These are phyloP conservation scores for Suhomyces canberraensis DNA, from an alignment of 805 yeast genomes.

Conservation along the genomic window DNA sequence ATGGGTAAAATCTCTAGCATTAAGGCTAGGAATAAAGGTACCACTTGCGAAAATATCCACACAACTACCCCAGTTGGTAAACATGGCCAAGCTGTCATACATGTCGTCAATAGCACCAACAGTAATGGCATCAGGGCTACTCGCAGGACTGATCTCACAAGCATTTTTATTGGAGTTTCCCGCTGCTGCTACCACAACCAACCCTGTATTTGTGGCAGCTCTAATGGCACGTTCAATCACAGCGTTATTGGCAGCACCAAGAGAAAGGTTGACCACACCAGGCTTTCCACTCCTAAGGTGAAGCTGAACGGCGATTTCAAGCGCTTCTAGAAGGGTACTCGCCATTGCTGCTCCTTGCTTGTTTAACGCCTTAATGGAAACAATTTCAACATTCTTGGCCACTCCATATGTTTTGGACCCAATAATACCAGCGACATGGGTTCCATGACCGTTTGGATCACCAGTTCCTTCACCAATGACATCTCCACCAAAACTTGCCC, in stretches of 20 bases:
- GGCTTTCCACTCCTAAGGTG: conserved; percentile 26
- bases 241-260: conserved; percentile 69
- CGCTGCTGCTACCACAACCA: conserved; percentile 77
- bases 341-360: conserved; percentile 67
- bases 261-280: conserved; percentile 75
- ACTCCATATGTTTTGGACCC: conserved; percentile 82
- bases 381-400: conserved; percentile 58
- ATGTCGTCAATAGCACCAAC: conserved; percentile 88
- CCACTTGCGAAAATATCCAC: conserved; percentile 88
- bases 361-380: conserved; percentile 76
- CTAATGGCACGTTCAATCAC: conserved; percentile 72
- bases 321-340: conserved; percentile 60
- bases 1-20: conserved; percentile 23
- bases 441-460: conserved; percentile 85
- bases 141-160: conserved; percentile 83
- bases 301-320: conserved; percentile 68
- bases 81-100: conserved; percentile 65
- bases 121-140: conserved; percentile 65
- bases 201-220: conserved; percentile 71
- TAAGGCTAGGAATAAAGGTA: conserved; percentile 57
- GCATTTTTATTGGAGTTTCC: conserved; percentile 82
- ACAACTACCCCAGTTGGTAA: conserved; percentile 93
- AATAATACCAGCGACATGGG: conserved; percentile 88
- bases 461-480: conserved; percentile 60
- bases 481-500: conserved; percentile 59